A percentile compares a stretch with the other conserved stretches of the same genome.
Evolutionary conservation across 2,329 filamentous ascomycete genomes (phyloP).

Genomic region (Alternaria panax): DNA sequence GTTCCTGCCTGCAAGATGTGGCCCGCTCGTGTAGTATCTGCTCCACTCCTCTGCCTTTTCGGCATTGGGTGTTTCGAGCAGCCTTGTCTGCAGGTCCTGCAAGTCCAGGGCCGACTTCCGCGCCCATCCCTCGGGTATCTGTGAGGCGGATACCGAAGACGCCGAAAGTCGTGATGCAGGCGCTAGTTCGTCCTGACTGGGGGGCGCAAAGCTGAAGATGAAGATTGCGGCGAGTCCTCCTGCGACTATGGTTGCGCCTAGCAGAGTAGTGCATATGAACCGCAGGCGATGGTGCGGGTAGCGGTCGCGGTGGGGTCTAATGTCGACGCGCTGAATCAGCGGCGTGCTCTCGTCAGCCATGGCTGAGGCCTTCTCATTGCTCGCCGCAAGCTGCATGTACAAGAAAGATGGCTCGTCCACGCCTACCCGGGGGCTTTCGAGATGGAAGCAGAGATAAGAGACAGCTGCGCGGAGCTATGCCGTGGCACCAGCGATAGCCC

Average conservation of each 20-base stretch:
- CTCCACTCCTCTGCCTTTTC: slow-evolving; percentile 60
- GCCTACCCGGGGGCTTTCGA: slow-evolving; percentile 7
- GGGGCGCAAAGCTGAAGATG: slow-evolving; percentile 48
- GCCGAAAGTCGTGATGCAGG: slow-evolving; percentile 7
- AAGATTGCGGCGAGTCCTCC: slow-evolving; percentile 50
- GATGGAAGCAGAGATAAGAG: slow-evolving; percentile 1
- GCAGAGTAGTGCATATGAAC: slow-evolving; percentile 70
- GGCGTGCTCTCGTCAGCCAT: slow-evolving; percentile 69
- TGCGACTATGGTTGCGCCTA: slow-evolving; percentile 48
- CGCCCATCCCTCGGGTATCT: slow-evolving; percentile 51
- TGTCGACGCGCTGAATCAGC: slow-evolving; percentile 69
- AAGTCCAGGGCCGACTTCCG: slow-evolving; percentile 58
- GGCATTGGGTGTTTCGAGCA: slow-evolving; percentile 62
- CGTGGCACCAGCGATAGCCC: neutral
- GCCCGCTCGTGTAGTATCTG: slow-evolving; percentile 59
- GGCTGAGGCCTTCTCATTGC: slow-evolving; percentile 39
- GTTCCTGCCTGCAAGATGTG: slow-evolving; percentile 61
- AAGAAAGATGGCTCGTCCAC: neutral
- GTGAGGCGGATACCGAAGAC: slow-evolving; percentile 27
- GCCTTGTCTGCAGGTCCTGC: slow-evolving; percentile 62
- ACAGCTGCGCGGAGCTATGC: slow-evolving; percentile 11
- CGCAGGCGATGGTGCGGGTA: slow-evolving; percentile 65
- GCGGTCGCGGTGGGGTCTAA: slow-evolving; percentile 59
- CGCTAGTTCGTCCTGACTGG: slow-evolving; percentile 39
- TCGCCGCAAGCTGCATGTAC: slow-evolving; percentile 23